Evolutionary conservation across 192 early-diverging fungal species (phyloP).

Genomic region (Coemansia sp.): DNA sequence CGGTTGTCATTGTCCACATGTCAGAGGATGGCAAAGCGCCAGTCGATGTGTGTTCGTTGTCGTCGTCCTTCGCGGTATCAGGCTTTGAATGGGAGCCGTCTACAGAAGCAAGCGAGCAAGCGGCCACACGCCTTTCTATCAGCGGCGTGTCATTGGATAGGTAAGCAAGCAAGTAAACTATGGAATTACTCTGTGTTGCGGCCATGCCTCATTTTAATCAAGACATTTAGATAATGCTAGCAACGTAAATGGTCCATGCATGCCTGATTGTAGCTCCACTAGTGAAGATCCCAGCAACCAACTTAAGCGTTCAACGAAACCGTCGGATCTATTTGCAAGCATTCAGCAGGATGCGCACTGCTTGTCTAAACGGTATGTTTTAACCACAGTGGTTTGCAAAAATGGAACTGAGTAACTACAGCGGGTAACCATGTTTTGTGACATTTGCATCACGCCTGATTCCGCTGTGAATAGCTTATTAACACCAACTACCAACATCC

Average conservation of each 20-base stretch:
- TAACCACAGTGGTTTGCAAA: neutral
- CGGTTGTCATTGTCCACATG: constrained; percentile 43
- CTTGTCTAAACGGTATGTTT: constrained; percentile 30
- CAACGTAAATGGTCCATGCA: neutral
- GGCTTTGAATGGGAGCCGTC: constrained; percentile 34
- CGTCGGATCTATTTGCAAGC: constrained; percentile 10
- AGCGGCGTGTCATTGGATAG: constrained; percentile 26
- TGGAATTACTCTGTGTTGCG: neutral
- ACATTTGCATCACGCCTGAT: too few species aligned
- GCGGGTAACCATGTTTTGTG: neutral
- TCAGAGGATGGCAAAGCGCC: constrained; percentile 22
- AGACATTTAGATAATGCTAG: neutral
- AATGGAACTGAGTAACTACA: neutral
- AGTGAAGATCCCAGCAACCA: neutral
- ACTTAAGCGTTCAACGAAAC: neutral
- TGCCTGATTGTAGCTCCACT: neutral
- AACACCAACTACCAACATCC: too few species aligned
- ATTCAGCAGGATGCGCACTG: constrained; percentile 42
- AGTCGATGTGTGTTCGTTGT: constrained; percentile 26
- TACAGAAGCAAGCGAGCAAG: neutral
- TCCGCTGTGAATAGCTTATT: too few species aligned
- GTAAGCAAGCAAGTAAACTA: neutral
- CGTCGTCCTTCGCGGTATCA: constrained; percentile 39
- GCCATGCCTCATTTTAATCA: neutral
- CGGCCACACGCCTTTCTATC: constrained; percentile 17